These are phyloP conservation scores for Nemania bipapillata DNA, from an alignment of 2,329 filamentous ascomycete genomes.

Conservation along the genomic window DNA sequence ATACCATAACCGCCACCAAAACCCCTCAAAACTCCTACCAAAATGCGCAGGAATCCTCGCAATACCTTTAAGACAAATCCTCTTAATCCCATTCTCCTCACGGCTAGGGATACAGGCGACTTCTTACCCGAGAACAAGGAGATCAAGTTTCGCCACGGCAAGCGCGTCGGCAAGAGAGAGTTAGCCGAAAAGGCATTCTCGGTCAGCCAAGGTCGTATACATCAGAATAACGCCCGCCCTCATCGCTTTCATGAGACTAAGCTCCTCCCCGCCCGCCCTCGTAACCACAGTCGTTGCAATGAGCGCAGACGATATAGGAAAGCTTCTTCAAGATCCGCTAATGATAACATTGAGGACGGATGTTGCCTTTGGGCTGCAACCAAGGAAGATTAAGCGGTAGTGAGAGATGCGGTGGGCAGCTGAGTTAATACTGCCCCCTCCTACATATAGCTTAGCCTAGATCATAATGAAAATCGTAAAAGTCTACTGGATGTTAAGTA, in stretches of 20 bases:
- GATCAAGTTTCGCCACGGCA: background rate
- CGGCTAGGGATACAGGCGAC: slow-evolving; percentile 13
- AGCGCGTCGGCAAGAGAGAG: slow-evolving; percentile 6
- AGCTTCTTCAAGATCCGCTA: background rate
- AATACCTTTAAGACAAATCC: background rate
- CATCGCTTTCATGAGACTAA: slow-evolving; percentile 12
- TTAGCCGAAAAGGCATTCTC: background rate
- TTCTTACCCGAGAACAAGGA: background rate
- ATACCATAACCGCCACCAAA: background rate
- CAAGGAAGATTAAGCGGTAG: no score
- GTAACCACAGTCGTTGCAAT: background rate
- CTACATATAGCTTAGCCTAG: background rate
- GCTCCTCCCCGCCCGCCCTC: background rate
- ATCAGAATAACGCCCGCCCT: background rate
- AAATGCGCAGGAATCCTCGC: background rate
- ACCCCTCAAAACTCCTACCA: background rate
- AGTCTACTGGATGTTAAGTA: background rate
- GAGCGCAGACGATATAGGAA: background rate
- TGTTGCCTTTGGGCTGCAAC: background rate
- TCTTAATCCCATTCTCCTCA: background rate
- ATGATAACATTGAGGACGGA: background rate
- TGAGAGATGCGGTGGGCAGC: no score
- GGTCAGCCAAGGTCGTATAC: background rate
- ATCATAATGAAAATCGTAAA: background rate
- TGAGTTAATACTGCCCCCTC: background rate